These are phyloP conservation scores for Funneliformis mosseae DNA, from an alignment of 192 early-diverging fungal species.

Conservation along the genomic window DNA sequence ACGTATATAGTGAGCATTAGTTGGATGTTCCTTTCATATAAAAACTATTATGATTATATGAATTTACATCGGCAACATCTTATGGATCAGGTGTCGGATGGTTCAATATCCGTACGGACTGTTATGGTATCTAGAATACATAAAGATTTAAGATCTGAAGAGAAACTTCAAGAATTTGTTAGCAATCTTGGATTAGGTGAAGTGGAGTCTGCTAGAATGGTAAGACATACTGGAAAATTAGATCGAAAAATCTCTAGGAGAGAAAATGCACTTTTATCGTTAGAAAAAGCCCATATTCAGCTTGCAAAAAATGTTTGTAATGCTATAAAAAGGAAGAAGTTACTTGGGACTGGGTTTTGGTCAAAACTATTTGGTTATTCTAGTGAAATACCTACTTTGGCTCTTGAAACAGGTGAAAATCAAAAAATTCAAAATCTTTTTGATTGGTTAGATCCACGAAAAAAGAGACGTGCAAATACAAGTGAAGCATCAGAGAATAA, in stretches of 20 bases:
- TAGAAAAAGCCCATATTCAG: slow-evolving; percentile 55
- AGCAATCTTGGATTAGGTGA: slow-evolving; percentile 56
- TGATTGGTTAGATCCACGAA: not conserved
- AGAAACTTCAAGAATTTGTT: slow-evolving; percentile 52
- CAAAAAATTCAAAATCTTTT: slow-evolving; percentile 18
- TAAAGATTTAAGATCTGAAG: slow-evolving; percentile 50
- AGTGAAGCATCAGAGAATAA: not conserved
- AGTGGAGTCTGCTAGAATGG: slow-evolving; percentile 56
- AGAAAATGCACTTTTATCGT: slow-evolving; percentile 43
- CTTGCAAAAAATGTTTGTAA: slow-evolving; percentile 42
- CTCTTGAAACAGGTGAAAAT: slow-evolving; percentile 9
- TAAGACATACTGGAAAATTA: slow-evolving; percentile 53
- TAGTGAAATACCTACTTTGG: not conserved
- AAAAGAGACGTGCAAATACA: not conserved
- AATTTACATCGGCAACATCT: slow-evolving; percentile 50
- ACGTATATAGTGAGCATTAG: slow-evolving; percentile 49
- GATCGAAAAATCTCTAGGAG: slow-evolving; percentile 46
- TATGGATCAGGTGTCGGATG: slow-evolving; percentile 40
- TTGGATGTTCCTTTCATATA: slow-evolving; percentile 60
- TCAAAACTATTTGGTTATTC: not conserved
- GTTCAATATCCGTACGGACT: slow-evolving; percentile 48
- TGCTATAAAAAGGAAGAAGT: slow-evolving; percentile 28
- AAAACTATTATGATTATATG: slow-evolving; percentile 59
- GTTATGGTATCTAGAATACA: slow-evolving; percentile 61
- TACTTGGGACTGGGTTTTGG: slow-evolving; percentile 3